These are phyloP conservation scores for Colletotrichum neosansevieriae DNA, from an alignment of 2,329 filamentous ascomycete genomes.

Conservation along the genomic window DNA sequence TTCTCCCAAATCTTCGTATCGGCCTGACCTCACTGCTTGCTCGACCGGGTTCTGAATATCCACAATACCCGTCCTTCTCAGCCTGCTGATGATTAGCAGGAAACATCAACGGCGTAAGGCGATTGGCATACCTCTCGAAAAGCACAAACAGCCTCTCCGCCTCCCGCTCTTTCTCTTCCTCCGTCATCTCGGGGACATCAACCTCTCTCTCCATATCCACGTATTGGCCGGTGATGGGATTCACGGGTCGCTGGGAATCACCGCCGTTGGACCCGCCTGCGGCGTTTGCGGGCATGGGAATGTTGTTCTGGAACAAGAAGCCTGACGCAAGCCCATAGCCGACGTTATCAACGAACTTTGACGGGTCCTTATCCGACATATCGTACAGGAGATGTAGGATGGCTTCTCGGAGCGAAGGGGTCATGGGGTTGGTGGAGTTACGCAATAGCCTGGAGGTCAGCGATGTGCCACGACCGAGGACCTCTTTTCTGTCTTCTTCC, in stretches of 20 bases:
- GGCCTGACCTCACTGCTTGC: slow-evolving; percentile 75
- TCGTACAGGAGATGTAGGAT: slow-evolving; percentile 88
- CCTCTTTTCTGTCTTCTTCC: slow-evolving; percentile 78
- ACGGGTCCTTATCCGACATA: slow-evolving; percentile 83
- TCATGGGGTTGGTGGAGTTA: slow-evolving; percentile 79
- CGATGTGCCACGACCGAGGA: slow-evolving; percentile 80
- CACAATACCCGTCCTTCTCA: slow-evolving; percentile 81
- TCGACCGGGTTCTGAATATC: slow-evolving; percentile 84
- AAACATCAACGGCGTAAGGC: not conserved
- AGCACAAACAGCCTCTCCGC: slow-evolving; percentile 90
- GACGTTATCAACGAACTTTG: slow-evolving; percentile 87
- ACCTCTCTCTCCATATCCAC: slow-evolving; percentile 74
- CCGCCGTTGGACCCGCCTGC: slow-evolving; percentile 62
- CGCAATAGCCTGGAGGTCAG: slow-evolving; percentile 82
- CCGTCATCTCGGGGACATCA: slow-evolving; percentile 80
- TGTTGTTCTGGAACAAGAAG: slow-evolving; percentile 86
- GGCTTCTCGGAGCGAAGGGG: slow-evolving; percentile 78
- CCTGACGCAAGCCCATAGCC: slow-evolving; percentile 95
- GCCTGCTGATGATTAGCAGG: slow-evolving; percentile 48
- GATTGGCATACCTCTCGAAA: slow-evolving; percentile 78
- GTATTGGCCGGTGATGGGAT: slow-evolving; percentile 89
- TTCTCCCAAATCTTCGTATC: slow-evolving; percentile 76
- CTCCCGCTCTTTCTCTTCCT: slow-evolving; percentile 92
- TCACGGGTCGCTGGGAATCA: slow-evolving; percentile 63
- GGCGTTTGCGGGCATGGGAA: slow-evolving; percentile 78